Evolutionary conservation across 2,329 filamentous ascomycete species (phyloP).

Genomic region (Colletotrichum sp.): DNA sequence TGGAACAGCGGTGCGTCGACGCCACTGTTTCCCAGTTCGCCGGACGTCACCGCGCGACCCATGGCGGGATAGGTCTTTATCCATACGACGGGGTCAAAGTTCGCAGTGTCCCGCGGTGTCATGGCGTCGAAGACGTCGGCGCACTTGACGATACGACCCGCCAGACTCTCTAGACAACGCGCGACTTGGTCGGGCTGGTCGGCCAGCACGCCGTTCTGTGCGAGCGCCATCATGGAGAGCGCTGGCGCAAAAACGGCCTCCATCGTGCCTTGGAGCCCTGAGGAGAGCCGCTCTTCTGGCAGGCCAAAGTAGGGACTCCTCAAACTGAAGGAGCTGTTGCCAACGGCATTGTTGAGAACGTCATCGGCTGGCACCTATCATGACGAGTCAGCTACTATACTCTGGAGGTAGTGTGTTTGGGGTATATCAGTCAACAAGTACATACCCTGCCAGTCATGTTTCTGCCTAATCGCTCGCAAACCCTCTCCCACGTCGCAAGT

Average conservation of each 20-base stretch:
- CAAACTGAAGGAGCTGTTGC: neutral
- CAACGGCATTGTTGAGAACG: slow-evolving; percentile 13
- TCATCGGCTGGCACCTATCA: slow-evolving; percentile 13
- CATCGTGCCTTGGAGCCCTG: slow-evolving; percentile 12
- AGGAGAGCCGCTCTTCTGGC: slow-evolving; percentile 9
- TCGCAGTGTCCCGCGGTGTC: slow-evolving; percentile 6
- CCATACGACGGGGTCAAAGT: slow-evolving; percentile 15
- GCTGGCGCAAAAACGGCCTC: slow-evolving; percentile 7
- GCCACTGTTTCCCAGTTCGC: slow-evolving; percentile 15
- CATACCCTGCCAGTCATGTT: slow-evolving; percentile 6
- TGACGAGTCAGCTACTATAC: neutral
- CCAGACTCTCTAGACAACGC: slow-evolving; percentile 3
- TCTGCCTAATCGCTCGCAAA: slow-evolving; percentile 1
- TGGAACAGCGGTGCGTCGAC: slow-evolving; percentile 13
- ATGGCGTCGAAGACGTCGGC: slow-evolving; percentile 10
- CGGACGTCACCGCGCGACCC: slow-evolving; percentile 1
- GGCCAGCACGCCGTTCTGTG: slow-evolving; percentile 7
- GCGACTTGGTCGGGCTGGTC: slow-evolving; percentile 5
- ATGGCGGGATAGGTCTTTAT: slow-evolving; percentile 19
- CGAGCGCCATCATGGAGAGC: slow-evolving; percentile 7
- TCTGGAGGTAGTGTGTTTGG: neutral
- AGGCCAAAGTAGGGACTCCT: slow-evolving; percentile 11
- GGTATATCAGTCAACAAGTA: neutral
- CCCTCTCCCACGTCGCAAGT: neutral
- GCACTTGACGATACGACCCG: slow-evolving; percentile 2